These are phyloP conservation scores for Beauveria pseudobassiana DNA, from an alignment of 2,329 filamentous ascomycete species.

Conservation along the genomic window DNA sequence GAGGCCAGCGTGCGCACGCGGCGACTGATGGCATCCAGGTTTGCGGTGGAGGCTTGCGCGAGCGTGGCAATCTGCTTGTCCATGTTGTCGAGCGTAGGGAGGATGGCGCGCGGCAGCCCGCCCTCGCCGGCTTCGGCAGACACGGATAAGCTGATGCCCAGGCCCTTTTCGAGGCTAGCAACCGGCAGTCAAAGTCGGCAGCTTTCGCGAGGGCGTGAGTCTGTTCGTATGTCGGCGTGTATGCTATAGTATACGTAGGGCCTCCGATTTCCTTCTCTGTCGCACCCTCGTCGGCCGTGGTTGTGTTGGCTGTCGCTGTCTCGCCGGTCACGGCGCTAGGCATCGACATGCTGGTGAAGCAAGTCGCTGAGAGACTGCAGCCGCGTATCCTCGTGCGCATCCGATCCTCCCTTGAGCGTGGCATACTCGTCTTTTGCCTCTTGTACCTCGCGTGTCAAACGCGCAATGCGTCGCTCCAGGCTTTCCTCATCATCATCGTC, in stretches of 20 bases:
- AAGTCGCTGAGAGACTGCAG: constrained; percentile 64
- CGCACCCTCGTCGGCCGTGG: constrained; percentile 15
- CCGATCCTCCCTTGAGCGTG: constrained; percentile 42
- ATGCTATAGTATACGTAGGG: constrained; percentile 57
- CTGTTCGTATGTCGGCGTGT: constrained; percentile 57
- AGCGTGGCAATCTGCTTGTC: constrained; percentile 74
- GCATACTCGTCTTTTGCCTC: constrained; percentile 60
- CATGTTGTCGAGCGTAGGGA: constrained; percentile 74
- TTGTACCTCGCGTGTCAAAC: constrained; percentile 75
- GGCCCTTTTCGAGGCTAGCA: constrained; percentile 71
- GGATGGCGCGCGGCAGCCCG: constrained; percentile 57
- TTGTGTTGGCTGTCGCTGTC: neutral
- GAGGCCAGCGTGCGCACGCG: constrained; percentile 62
- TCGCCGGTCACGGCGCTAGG: constrained; percentile 17
- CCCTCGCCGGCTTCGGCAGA: constrained; percentile 54
- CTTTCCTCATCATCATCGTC: constrained; percentile 68
- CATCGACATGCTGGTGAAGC: constrained; percentile 60
- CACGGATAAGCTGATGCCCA: constrained; percentile 68
- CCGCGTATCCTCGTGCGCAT: constrained; percentile 23
- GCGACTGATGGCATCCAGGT: constrained; percentile 63
- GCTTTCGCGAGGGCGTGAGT: constrained; percentile 69
- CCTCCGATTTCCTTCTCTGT: constrained; percentile 16
- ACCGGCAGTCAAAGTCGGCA: constrained; percentile 78
- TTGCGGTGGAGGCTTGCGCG: constrained; percentile 62
- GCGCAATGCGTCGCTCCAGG: constrained; percentile 69